Evolutionary conservation across 2,329 filamentous ascomycete genomes (phyloP).

Genomic region (Pestalotiopsis sp.): DNA sequence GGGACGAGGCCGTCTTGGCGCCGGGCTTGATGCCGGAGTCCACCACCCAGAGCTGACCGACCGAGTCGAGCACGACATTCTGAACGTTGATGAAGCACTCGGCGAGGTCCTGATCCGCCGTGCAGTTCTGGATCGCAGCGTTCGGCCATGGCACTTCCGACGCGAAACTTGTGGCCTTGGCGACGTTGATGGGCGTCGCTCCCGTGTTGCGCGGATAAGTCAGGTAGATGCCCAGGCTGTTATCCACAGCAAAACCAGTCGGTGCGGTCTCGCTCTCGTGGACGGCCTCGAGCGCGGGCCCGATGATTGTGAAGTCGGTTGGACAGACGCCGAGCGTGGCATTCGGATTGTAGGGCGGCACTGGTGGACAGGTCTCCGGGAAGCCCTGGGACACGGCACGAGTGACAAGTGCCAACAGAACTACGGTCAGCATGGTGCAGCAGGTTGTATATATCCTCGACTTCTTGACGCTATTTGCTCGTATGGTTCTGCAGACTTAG

Average conservation of each 20-base stretch:
- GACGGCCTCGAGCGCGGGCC: constrained; percentile 35
- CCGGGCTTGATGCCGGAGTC: constrained; percentile 40
- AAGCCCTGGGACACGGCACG: constrained; percentile 5
- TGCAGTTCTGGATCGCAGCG: constrained; percentile 42
- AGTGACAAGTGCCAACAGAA: background rate
- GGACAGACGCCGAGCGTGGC: constrained; percentile 4
- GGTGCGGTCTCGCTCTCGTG: constrained; percentile 38
- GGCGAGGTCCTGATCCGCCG: constrained; percentile 35
- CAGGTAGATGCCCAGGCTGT: constrained; percentile 38
- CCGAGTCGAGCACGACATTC: constrained; percentile 43
- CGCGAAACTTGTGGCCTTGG: constrained; percentile 38
- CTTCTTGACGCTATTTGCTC: background rate
- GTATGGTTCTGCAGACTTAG: background rate
- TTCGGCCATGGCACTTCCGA: constrained; percentile 41
- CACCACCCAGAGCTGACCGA: constrained; percentile 41
- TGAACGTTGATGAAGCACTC: constrained; percentile 48
- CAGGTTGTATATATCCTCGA: background rate
- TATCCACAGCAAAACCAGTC: constrained; percentile 41
- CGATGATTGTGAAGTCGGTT: constrained; percentile 37
- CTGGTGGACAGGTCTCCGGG: background rate
- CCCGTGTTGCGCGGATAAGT: constrained; percentile 43
- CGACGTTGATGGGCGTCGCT: constrained; percentile 38
- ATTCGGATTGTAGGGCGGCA: background rate
- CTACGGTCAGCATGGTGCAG: background rate
- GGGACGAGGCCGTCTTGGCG: constrained; percentile 27